phyloP scores from a whole-genome alignment of 306 rosid genomes.

The Vigna nakashimae region DNA sequence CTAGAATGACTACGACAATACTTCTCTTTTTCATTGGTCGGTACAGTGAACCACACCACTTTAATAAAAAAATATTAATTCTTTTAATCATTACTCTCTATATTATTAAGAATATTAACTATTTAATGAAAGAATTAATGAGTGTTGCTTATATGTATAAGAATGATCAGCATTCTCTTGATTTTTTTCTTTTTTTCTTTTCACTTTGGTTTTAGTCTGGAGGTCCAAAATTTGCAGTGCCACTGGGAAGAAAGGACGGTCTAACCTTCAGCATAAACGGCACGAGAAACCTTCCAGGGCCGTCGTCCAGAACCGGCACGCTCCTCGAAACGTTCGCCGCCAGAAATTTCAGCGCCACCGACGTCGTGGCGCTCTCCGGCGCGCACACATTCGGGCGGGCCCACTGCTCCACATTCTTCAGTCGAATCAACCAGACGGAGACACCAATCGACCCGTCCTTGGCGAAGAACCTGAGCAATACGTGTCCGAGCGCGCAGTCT shows the following conservation, averaged over 20 bases:
- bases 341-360: slow-evolving; percentile 52
- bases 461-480: slow-evolving; percentile 30
- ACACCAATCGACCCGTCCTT: slow-evolving; percentile 48
- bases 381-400: slow-evolving; percentile 63
- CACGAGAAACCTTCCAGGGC: slow-evolving; percentile 52
- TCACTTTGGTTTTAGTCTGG: slow-evolving; percentile 46
- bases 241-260: slow-evolving; percentile 66
- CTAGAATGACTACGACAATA: not conserved
- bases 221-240: slow-evolving; percentile 57
- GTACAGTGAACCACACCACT: not conserved
- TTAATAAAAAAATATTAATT: not conserved
- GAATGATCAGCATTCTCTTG: too few species aligned
- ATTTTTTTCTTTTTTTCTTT: too few species aligned
- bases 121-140: too few species aligned
- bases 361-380: slow-evolving; percentile 61
- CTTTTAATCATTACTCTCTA: not conserved
- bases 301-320: slow-evolving; percentile 24
- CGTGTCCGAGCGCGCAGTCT: slow-evolving; percentile 25
- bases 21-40: not conserved
- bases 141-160: too few species aligned
- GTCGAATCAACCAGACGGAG: slow-evolving; percentile 46
- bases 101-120: not conserved
- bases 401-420: slow-evolving; percentile 54
- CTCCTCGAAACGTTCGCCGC: slow-evolving; percentile 28
- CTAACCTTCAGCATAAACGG: slow-evolving; percentile 40